These are phyloP conservation scores for Lachnellula occidentalis DNA, from an alignment of 2,329 filamentous ascomycete species.

Conservation along the genomic window DNA sequence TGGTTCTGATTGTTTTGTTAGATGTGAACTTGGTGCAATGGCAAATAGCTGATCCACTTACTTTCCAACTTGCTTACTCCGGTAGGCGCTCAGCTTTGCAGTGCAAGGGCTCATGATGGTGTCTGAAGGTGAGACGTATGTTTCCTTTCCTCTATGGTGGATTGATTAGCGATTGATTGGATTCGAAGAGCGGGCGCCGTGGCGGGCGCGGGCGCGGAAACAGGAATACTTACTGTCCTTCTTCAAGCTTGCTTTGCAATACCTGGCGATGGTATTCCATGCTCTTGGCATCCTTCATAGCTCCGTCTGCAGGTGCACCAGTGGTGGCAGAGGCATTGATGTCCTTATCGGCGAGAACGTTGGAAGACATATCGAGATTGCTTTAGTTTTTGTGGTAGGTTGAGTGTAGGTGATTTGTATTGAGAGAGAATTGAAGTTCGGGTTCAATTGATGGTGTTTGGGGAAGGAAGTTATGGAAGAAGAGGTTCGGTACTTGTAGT, in stretches of 20 bases:
- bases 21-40: not conserved
- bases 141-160: slow-evolving; percentile 24
- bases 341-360: slow-evolving; percentile 61
- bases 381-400: slow-evolving; percentile 3
- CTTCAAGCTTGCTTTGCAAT: slow-evolving; percentile 65
- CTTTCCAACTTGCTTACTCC: slow-evolving; percentile 76
- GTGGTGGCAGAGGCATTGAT: slow-evolving; percentile 50
- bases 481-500: not conserved
- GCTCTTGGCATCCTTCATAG: slow-evolving; percentile 46
- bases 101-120: slow-evolving; percentile 83
- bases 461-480: not conserved
- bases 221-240: slow-evolving; percentile 51
- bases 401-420: not conserved
- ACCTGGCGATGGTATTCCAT: slow-evolving; percentile 77
- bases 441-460: not conserved
- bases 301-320: slow-evolving; percentile 21
- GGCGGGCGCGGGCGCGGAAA: not conserved
- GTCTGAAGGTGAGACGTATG: slow-evolving; percentile 78
- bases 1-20: slow-evolving; percentile 40
- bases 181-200: not conserved
- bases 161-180: slow-evolving; percentile 21
- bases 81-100: slow-evolving; percentile 74
- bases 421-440: not conserved
- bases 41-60: slow-evolving; percentile 38
- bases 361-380: slow-evolving; percentile 45